phyloP scores from a whole-genome alignment of 2,329 filamentous ascomycete species.

The Scedosporium boydii region DNA sequence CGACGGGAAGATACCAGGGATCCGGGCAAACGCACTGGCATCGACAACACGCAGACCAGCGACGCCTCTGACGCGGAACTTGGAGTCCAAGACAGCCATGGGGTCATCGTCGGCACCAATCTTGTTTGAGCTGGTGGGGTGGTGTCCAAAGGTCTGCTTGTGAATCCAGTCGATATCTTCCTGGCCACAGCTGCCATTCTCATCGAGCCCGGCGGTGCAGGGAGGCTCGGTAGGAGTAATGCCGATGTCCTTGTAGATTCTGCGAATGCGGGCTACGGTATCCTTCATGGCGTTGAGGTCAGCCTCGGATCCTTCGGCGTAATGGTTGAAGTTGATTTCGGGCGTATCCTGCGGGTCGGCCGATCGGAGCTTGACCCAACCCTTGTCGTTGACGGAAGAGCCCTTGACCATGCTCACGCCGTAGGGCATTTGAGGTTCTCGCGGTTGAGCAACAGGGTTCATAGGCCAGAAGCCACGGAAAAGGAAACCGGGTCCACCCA shows the following conservation, averaged over 20 bases:
- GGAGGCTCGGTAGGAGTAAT: conserved; percentile 13
- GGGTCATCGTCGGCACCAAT: conserved; percentile 46
- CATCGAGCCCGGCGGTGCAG: conserved; percentile 9
- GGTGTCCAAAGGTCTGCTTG: conserved; percentile 43
- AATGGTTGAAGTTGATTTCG: conserved; percentile 50
- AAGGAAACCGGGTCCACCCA: conserved; percentile 8
- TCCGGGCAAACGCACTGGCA: conserved; percentile 46
- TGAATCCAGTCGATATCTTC: conserved; percentile 30
- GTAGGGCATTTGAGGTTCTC: conserved; percentile 2
- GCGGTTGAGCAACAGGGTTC: conserved; percentile 3
- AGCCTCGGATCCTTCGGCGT: conserved; percentile 35
- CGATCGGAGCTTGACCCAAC: conserved; percentile 52
- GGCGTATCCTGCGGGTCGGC: conserved; percentile 55
- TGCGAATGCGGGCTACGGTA: conserved; percentile 19
- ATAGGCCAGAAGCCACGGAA: conserved; percentile 10
- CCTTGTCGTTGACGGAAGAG: conserved; percentile 37
- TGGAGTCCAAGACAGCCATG: conserved; percentile 45
- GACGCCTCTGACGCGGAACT: conserved; percentile 48
- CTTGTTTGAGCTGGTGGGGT: conserved; percentile 44
- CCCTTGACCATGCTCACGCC: conserved; percentile 11
- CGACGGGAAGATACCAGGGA: conserved; percentile 35
- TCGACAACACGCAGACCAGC: conserved; percentile 51
- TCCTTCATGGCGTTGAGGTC: conserved; percentile 28
- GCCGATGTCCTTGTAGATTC: conserved; percentile 12
- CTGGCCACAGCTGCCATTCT: conserved; percentile 20